Conservation (phyloP, 257 asterid genomes). For the Salvia splendens region DNA sequence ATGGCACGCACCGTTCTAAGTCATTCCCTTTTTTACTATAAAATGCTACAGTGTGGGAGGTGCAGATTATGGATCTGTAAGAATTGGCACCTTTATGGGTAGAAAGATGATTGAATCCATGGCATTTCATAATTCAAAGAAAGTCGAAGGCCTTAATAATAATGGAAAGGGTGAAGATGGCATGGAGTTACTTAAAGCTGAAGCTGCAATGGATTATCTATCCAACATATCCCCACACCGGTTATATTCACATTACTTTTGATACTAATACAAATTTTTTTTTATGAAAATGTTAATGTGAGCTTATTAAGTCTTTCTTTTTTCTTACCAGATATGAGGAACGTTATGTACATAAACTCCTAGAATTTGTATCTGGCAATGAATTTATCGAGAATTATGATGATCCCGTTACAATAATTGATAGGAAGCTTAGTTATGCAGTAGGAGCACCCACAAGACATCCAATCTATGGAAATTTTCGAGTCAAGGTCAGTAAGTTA, state of each 20-base stretch:
- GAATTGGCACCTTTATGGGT: slow-evolving; percentile 78
- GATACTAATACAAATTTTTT: slow-evolving; percentile 3
- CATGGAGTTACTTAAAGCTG: slow-evolving; percentile 43
- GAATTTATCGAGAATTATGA: slow-evolving; percentile 61
- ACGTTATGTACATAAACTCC: no score
- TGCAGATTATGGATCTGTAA: slow-evolving; percentile 75
- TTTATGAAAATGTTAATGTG: not conserved
- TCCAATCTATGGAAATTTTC: slow-evolving; percentile 66
- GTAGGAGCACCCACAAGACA: slow-evolving; percentile 67
- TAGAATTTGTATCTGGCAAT: slow-evolving; percentile 51
- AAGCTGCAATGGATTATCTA: slow-evolving; percentile 60
- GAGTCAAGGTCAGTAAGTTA: slow-evolving; percentile 60
- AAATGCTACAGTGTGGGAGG: slow-evolving; percentile 67
- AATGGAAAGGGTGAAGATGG: slow-evolving; percentile 36
- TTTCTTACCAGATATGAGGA: slow-evolving; percentile 55
- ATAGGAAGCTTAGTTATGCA: slow-evolving; percentile 45
- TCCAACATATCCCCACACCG: slow-evolving; percentile 72
- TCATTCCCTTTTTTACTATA: slow-evolving; percentile 23
- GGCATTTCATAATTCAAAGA: slow-evolving; percentile 46
- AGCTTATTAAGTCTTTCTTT: slow-evolving; percentile 4
- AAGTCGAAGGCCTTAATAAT: no score
- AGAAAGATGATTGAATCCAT: slow-evolving; percentile 53
- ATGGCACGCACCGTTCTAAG: no score
- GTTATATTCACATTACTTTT: slow-evolving; percentile 34
- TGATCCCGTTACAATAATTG: slow-evolving; percentile 57